phyloP scores from a whole-genome alignment of 2,329 filamentous ascomycete species.

The Calonectria leucothoes region DNA sequence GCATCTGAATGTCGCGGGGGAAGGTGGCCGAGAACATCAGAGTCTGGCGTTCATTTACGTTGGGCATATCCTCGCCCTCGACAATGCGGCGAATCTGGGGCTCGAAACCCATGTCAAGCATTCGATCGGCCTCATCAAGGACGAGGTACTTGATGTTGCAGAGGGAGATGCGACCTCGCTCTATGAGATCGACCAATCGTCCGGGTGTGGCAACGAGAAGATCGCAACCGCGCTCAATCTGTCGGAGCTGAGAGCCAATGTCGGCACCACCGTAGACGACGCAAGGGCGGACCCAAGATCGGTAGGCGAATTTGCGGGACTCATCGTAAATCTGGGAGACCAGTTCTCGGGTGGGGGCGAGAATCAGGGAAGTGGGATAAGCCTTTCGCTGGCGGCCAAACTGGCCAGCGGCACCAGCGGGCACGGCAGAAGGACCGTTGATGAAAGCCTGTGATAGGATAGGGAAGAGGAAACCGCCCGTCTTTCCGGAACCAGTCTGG shows the following conservation, averaged over 20 bases:
- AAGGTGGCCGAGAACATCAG: slow-evolving; percentile 99
- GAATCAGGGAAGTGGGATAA: slow-evolving; percentile 93
- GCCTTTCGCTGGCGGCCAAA: slow-evolving; percentile 97
- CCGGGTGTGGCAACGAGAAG: slow-evolving; percentile 96
- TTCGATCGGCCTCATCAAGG: slow-evolving; percentile 98
- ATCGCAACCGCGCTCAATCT: slow-evolving; percentile 98
- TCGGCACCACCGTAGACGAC: slow-evolving; percentile 99
- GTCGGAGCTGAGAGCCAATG: slow-evolving; percentile 96
- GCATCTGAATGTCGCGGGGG: slow-evolving; percentile 98
- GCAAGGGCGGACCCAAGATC: slow-evolving; percentile 98
- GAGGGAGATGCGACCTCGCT: slow-evolving; percentile 97
- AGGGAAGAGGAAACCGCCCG: slow-evolving; percentile 98
- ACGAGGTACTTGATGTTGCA: slow-evolving; percentile 99
- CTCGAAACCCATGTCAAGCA: slow-evolving; percentile 99
- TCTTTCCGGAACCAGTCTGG: slow-evolving; percentile 99
- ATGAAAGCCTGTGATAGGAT: slow-evolving; percentile 98
- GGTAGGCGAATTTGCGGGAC: slow-evolving; percentile 97
- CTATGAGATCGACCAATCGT: slow-evolving; percentile 96
- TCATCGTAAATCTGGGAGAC: slow-evolving; percentile 99
- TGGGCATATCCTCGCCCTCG: slow-evolving; percentile 97
- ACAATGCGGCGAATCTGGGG: slow-evolving; percentile 99
- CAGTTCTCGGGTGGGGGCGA: slow-evolving; percentile 97
- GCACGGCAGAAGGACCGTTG: slow-evolving; percentile 81
- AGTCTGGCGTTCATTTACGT: slow-evolving; percentile 85
- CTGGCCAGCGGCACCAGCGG: slow-evolving; percentile 73